These are phyloP conservation scores for Rubroboletus satanas DNA, from an alignment of 768 basidiomycete genomes.

Conservation along the genomic window DNA sequence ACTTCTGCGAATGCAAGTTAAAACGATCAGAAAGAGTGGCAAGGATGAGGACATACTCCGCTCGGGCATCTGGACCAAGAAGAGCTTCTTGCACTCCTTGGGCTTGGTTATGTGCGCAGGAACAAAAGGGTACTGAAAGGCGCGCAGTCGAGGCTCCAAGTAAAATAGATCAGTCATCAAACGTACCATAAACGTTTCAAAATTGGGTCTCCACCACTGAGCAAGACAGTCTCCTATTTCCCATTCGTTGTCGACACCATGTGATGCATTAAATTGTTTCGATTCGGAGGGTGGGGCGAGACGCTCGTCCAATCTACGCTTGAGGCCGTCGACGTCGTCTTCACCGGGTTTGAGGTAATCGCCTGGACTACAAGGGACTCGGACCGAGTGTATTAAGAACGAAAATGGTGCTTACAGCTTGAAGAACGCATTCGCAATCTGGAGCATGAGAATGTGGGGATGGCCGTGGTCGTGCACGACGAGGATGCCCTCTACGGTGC, in stretches of 20 bases:
- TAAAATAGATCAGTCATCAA: not conserved
- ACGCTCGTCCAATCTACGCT: slow-evolving; percentile 83
- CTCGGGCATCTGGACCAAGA: slow-evolving; percentile 93
- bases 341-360: slow-evolving; percentile 98
- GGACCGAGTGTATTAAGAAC: not conserved
- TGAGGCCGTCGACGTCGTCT: slow-evolving; percentile 87
- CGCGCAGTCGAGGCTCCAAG: not conserved
- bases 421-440: slow-evolving; percentile 98
- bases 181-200: slow-evolving; percentile 97
- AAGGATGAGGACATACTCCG: slow-evolving; percentile 56
- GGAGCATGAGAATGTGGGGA: slow-evolving; percentile 96
- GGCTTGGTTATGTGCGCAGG: slow-evolving; percentile 97
- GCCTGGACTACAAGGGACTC: slow-evolving; percentile 63
- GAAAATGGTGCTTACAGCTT: slow-evolving; percentile 68
- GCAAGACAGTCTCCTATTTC: slow-evolving; percentile 95
- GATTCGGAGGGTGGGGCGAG: slow-evolving; percentile 75
- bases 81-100: slow-evolving; percentile 97
- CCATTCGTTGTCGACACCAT: slow-evolving; percentile 87
- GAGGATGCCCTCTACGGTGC: slow-evolving; percentile 77
- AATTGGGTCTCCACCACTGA: slow-evolving; percentile 98
- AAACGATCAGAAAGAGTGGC: not conserved
- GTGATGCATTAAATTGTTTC: slow-evolving; percentile 70
- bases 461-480: slow-evolving; percentile 96
- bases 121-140: slow-evolving; percentile 79
- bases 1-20: slow-evolving; percentile 56